These are phyloP conservation scores for Daedalea quercina DNA, from an alignment of 768 basidiomycete species.

Conservation along the genomic window DNA sequence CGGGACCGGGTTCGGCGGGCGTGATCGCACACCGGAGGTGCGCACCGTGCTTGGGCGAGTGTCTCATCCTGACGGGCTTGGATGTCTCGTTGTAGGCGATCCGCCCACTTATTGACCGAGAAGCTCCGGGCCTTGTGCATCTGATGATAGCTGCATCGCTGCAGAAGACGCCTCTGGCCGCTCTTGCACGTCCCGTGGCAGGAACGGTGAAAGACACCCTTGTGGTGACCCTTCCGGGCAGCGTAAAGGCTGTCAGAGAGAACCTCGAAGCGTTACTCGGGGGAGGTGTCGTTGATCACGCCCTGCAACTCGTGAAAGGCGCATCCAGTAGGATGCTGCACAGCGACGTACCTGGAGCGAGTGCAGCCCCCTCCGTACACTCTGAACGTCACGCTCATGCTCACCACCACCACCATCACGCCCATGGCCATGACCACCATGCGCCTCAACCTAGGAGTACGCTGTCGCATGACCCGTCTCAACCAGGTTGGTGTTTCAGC, in stretches of 20 bases:
- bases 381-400: constrained; percentile 21
- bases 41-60: neutral
- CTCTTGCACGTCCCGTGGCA: constrained; percentile 77
- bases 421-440: constrained; percentile 29
- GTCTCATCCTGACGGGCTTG: neutral
- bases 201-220: constrained; percentile 64
- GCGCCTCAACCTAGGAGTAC: constrained; percentile 49
- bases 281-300: constrained; percentile 57
- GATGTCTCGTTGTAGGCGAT: constrained; percentile 40
- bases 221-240: constrained; percentile 78
- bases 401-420: constrained; percentile 32
- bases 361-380: constrained; percentile 5
- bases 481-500: constrained; percentile 43
- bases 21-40: constrained; percentile 84
- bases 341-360: constrained; percentile 29
- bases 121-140: constrained; percentile 68
- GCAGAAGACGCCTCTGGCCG: constrained; percentile 70
- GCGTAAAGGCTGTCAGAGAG: constrained; percentile 79
- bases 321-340: constrained; percentile 60
- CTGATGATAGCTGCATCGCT: constrained; percentile 65
- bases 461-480: constrained; percentile 64
- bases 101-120: constrained; percentile 54
- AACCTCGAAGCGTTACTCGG: constrained; percentile 58
- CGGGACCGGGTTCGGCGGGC: constrained; percentile 79
- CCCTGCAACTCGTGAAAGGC: constrained; percentile 65